Conservation (phyloP, 1,284 basidiomycete species). For the Chondrostereum purpureum region DNA sequence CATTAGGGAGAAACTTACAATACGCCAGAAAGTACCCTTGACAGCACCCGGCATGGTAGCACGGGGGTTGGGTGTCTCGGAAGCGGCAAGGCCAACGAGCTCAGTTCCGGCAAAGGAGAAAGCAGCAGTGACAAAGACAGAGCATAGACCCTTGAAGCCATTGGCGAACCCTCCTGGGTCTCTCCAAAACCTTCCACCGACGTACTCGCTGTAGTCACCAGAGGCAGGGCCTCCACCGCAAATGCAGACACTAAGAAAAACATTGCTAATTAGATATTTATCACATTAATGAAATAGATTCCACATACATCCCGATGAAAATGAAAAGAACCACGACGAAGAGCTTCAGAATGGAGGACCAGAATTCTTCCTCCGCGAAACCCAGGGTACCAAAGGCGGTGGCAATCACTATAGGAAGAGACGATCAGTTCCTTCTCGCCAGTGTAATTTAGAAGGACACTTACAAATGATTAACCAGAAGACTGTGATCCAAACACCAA, state of each 20-base stretch:
- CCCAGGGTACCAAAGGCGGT: conserved; percentile 37
- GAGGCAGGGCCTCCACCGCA: conserved; percentile 39
- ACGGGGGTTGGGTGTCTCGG: conserved; percentile 52
- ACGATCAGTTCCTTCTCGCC: conserved; percentile 3
- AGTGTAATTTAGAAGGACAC: conserved; percentile 11
- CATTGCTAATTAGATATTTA: neutral
- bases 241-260: conserved; percentile 26
- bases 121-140: conserved; percentile 34
- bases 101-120: conserved; percentile 47
- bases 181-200: conserved; percentile 43
- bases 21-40: conserved; percentile 43
- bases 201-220: conserved; percentile 30
- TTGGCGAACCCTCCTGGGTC: conserved; percentile 46
- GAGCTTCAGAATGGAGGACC: conserved; percentile 51
- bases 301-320: conserved; percentile 40
- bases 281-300: conserved; percentile 18
- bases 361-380: conserved; percentile 51
- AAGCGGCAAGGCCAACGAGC: conserved; percentile 60
- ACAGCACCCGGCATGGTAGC: conserved; percentile 50
- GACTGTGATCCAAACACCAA: conserved; percentile 42
- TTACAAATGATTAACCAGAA: conserved; percentile 38
- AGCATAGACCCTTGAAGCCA: conserved; percentile 37
- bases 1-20: conserved; percentile 26
- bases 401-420: conserved; percentile 24
- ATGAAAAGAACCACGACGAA: conserved; percentile 47